Evolutionary conservation across 2,329 filamentous ascomycete species (phyloP).

Genomic region (Exophiala sp.): DNA sequence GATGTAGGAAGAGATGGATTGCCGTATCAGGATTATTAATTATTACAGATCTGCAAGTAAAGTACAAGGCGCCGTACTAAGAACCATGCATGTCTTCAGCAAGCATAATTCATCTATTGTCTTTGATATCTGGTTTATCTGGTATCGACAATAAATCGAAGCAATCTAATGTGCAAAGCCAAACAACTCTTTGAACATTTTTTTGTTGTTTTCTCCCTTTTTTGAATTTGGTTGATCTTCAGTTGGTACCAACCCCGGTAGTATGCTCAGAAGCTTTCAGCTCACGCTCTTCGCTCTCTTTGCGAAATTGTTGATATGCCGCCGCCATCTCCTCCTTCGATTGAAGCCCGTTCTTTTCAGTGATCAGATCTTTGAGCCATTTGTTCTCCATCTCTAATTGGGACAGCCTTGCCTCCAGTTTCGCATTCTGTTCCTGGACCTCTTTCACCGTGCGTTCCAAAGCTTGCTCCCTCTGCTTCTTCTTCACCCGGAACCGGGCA

Average conservation of each 20-base stretch:
- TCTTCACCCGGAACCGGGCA: conserved; percentile 86
- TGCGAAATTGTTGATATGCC: conserved; percentile 38
- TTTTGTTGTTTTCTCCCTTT: background rate
- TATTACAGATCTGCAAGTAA: no score
- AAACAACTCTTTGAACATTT: background rate
- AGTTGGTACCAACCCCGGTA: conserved; percentile 30
- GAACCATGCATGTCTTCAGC: background rate
- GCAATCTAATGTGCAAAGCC: conserved; percentile 5
- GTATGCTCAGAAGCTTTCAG: conserved; percentile 26
- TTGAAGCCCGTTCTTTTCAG: conserved; percentile 65
- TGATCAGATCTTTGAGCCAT: conserved; percentile 72
- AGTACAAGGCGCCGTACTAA: no score
- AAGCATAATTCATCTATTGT: background rate
- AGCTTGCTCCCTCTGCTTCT: conserved; percentile 88
- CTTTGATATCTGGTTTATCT: conserved; percentile 16
- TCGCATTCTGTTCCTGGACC: conserved; percentile 70
- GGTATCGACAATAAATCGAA: conserved; percentile 18
- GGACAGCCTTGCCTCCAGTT: conserved; percentile 65
- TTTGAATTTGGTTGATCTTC: conserved; percentile 19
- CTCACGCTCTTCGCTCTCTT: conserved; percentile 31
- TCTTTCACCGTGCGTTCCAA: conserved; percentile 78
- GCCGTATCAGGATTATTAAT: no score
- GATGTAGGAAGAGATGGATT: no score
- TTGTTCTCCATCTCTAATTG: conserved; percentile 79
- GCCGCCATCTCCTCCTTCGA: conserved; percentile 39